A percentile compares a stretch with the other conserved stretches of the same genome.
Evolutionary conservation across 2,329 filamentous ascomycete genomes (phyloP).

Genomic region (Trichoderma atroviride): DNA sequence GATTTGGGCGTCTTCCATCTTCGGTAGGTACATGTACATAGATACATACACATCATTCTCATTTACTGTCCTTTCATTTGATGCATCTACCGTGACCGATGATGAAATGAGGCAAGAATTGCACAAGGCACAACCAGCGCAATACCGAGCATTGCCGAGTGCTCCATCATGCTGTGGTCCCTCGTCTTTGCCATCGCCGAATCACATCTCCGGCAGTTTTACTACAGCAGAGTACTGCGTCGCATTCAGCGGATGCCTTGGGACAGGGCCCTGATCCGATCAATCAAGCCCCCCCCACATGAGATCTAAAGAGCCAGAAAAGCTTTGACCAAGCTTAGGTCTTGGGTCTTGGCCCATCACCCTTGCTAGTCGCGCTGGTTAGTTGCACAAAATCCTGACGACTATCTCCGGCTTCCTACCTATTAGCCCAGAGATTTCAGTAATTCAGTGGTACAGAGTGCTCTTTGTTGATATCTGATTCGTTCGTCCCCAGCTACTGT

Average conservation of each 20-base stretch:
- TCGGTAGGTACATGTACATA: neutral
- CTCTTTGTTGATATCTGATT: neutral
- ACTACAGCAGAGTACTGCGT: neutral
- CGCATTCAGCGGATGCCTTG: constrained; percentile 6
- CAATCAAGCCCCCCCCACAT: constrained; percentile 12
- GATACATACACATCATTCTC: neutral
- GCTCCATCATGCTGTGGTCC: neutral
- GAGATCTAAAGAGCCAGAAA: constrained; percentile 14
- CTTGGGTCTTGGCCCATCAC: neutral
- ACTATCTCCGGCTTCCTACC: neutral
- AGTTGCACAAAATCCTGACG: neutral
- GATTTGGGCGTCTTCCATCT: neutral
- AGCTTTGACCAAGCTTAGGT: constrained; percentile 3
- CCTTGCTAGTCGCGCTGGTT: neutral
- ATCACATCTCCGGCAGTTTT: neutral
- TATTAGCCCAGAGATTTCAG: neutral
- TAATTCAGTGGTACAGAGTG: neutral
- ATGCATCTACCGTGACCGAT: neutral
- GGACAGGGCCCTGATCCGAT: constrained; percentile 19
- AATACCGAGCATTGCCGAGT: neutral
- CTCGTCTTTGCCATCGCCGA: neutral
- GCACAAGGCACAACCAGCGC: neutral
- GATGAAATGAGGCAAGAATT: neutral
- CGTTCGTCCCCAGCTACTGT: neutral
- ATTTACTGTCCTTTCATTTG: neutral